Base-by-base conservation (phyloP, 1,284 basidiomycete species). In the Porodaedalea pini region DNA sequence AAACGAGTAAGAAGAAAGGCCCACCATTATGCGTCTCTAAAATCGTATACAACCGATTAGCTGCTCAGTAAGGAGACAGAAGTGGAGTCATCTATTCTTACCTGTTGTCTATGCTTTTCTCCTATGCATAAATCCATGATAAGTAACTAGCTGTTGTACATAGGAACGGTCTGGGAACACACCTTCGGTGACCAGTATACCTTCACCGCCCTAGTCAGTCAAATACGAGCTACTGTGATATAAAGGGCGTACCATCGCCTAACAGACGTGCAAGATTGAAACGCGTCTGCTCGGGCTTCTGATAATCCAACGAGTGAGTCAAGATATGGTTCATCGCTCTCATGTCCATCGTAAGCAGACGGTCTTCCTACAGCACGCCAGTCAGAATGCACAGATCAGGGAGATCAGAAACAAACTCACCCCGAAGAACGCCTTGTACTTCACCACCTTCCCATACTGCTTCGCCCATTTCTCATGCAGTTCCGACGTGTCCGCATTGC, bases 281-380 rank as follows among this genome's bases (percentile, higher is more conserved):
- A 41, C 2, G 75, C 59, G 19, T 25, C n/a, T 54, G 39, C 52
- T 10, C 69, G 0, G 72, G 66, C 56, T 74, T 76, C 58, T 71
- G 66, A 41, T 70, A 76, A 11, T 67, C 65, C 1, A 54, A 54
- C 10, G 67, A 70, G 55, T 72, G 70, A 0, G 67, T 71, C 13
- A 76, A 62, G 54, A 76, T 66, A 51, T 76, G 70, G 34, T 69
- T 69, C 37, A 76, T 15, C 0, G 73, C 76, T 7, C 72, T 66
- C 0, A 65, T 60, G 51, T 77, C 75, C 41, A 68, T 60, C 0
- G 72, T 73, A 29, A 68, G 61, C 25, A 75, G 49, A 2, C 64
- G 64, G 44, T 63, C 47, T 8, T 40, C 40, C 69, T 71, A 52
- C 0, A 25, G 3, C 3, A 29, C 21, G 11, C 27, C 10, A 37